Percentiles rank a stretch among this genome's conserved stretches.
These are phyloP conservation scores for Solanum megistacrolobum DNA, from an alignment of 257 asterid species.

Conservation along the genomic window DNA sequence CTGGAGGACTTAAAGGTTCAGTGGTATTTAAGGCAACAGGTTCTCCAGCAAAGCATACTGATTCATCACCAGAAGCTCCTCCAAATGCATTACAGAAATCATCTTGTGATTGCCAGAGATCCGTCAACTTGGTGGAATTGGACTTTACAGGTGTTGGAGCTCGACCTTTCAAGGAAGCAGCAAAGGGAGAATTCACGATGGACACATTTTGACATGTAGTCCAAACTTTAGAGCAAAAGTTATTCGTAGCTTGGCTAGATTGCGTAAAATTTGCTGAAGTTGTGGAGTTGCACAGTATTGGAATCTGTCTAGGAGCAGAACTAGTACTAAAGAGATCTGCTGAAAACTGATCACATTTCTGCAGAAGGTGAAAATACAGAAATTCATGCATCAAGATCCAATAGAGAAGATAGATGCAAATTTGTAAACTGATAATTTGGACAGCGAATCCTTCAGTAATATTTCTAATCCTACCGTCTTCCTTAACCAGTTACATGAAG, in stretches of 20 bases:
- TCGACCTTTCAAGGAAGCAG: conserved; percentile 37
- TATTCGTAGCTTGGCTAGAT: conserved; percentile 25
- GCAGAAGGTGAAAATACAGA: conserved; percentile 14
- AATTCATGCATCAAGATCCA: background rate
- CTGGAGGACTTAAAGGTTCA: conserved; percentile 34
- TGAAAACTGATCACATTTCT: conserved; percentile 88
- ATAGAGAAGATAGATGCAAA: background rate
- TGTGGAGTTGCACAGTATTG: conserved; percentile 72
- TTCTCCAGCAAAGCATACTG: conserved; percentile 52
- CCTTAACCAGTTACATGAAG: background rate
- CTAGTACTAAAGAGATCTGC: conserved; percentile 48
- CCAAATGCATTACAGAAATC: conserved; percentile 75
- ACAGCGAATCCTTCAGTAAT: background rate
- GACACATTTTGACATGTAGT: conserved; percentile 55
- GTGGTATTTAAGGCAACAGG: conserved; percentile 37
- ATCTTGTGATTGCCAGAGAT: conserved; percentile 56
- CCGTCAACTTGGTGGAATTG: conserved; percentile 42
- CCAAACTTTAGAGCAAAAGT: conserved; percentile 77
- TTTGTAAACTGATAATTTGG: background rate
- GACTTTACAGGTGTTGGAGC: conserved; percentile 34
- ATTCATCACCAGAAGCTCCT: conserved; percentile 42
- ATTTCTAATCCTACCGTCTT: background rate
- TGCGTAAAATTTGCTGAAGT: conserved; percentile 38
- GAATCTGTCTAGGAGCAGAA: conserved; percentile 43
- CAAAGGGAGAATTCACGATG: conserved; percentile 54